Evolutionary conservation across 164 flowering plant species (phyloP), one percentile per base, ranked within the genome.

Genomic region (Chloranthus sessilifolius): DNA sequence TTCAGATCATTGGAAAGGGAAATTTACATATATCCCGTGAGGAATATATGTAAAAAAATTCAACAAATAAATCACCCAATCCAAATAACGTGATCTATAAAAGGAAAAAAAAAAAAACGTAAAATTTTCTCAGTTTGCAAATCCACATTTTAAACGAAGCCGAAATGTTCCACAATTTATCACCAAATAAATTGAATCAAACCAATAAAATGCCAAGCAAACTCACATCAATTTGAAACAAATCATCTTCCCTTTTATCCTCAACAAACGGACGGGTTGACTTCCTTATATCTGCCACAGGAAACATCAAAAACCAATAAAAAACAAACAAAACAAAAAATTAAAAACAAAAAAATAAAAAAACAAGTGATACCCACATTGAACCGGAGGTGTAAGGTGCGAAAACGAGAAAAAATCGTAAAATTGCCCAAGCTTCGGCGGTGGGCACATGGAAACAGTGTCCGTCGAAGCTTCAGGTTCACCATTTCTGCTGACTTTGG

Each of bases 341-440:
- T 4, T 12, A 3, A 0, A 3, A 33, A 25, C 10, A 14, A 9
- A 3, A 5, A 43, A 4, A 15, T 2, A 43, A 30, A 9, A 42
- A 50, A 38, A 24, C 26, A 23, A 43, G 33, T 14, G 26, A 46
- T 61, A 53, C 88, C 23, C 51, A 89, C 97, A 89, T 50, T 89
- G 94, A 26, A 86, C 23, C 1, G 97, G 95, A 4, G 94, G 77
- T 1, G 94, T 73, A 56, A 89, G 81, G 47, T 89, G 79, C 19
- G 94, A 74, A 63, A 80, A 70, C 14, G 94, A 83, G 81, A 89
- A 89, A 84, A 89, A 89, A 39, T 86, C 90, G 54, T 89, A 89
- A 59, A 89, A 89, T 55, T 82, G 84, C 24, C 85, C 90, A 2
- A 89, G 81, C 60, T 74, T 71, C 23, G 82, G 84, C 10, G 95